Evolutionary conservation across 805 yeast genomes (phyloP).

Genomic region (Lipomyces sp.): DNA sequence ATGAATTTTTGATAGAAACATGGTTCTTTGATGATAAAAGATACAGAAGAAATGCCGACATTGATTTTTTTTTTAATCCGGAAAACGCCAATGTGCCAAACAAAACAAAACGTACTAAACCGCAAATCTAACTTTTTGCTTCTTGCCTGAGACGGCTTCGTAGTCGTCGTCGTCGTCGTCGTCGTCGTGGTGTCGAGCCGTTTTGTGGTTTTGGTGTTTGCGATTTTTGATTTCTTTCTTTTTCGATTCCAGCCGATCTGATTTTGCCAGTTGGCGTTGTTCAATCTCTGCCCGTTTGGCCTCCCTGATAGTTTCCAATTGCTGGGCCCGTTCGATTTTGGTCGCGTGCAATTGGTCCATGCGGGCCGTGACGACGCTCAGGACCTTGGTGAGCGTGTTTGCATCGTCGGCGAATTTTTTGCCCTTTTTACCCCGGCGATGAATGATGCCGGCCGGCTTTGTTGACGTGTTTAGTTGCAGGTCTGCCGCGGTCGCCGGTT

Average conservation of each 20-base stretch:
- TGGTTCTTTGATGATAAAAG: no score
- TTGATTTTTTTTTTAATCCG: neutral
- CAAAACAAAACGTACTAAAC: neutral
- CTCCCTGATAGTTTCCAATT: constrained; percentile 88
- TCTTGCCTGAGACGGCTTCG: constrained; percentile 4
- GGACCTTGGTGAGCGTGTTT: constrained; percentile 71
- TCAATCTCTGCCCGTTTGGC: constrained; percentile 86
- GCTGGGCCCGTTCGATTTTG: constrained; percentile 84
- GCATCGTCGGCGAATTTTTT: constrained; percentile 55
- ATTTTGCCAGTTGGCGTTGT: constrained; percentile 73
- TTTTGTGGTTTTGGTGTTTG: constrained; percentile 48
- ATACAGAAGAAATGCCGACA: neutral
- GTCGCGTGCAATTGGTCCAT: constrained; percentile 87
- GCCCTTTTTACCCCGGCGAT: constrained; percentile 75
- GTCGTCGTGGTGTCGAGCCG: no score
- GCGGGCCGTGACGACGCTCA: constrained; percentile 53
- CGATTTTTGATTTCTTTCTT: constrained; percentile 74
- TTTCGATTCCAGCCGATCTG: constrained; percentile 70
- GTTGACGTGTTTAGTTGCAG: constrained; percentile 74
- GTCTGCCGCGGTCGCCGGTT: constrained; percentile 25
- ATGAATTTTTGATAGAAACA: neutral
- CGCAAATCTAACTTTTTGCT: constrained; percentile 24
- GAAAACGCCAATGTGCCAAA: neutral
- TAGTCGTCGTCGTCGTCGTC: constrained; percentile 12
- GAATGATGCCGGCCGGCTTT: constrained; percentile 77